Percentiles rank a stretch among this genome's conserved stretches.
These are phyloP conservation scores for Paecilomyces formosus DNA, from an alignment of 2,329 filamentous ascomycete genomes.

Conservation along the genomic window DNA sequence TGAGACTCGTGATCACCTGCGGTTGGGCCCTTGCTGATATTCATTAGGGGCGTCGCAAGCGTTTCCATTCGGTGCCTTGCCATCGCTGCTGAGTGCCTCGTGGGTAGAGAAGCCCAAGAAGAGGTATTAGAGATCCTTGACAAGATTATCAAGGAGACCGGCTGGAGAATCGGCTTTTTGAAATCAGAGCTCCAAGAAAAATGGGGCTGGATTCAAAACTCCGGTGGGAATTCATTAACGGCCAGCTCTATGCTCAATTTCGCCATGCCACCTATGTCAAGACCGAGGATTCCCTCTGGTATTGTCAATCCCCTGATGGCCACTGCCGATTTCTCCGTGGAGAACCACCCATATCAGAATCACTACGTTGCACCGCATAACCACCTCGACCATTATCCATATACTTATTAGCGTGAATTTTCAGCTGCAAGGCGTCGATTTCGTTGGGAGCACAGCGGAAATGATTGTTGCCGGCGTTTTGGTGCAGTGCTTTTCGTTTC, in stretches of 20 bases:
- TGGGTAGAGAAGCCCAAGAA: slow-evolving; percentile 63
- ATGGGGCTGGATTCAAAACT: slow-evolving; percentile 62
- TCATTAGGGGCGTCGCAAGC: slow-evolving; percentile 58
- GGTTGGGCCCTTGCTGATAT: not conserved
- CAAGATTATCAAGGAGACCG: slow-evolving; percentile 66
- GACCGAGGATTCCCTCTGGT: slow-evolving; percentile 32
- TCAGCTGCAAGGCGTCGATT: not conserved
- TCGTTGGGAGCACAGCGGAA: not conserved
- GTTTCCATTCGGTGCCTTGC: slow-evolving; percentile 73
- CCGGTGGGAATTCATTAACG: slow-evolving; percentile 2
- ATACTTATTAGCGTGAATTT: slow-evolving; percentile 8
- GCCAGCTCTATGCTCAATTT: slow-evolving; percentile 14
- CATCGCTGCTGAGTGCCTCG: slow-evolving; percentile 68
- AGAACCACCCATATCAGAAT: slow-evolving; percentile 73
- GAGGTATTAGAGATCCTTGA: slow-evolving; percentile 73
- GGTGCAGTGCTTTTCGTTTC: not conserved
- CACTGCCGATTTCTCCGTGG: slow-evolving; percentile 66
- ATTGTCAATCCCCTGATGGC: slow-evolving; percentile 65
- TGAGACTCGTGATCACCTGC: slow-evolving; percentile 20
- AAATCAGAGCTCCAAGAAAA: slow-evolving; percentile 63
- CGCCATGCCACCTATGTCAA: slow-evolving; percentile 16
- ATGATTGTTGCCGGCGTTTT: not conserved
- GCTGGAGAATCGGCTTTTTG: slow-evolving; percentile 69
- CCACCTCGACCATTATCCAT: slow-evolving; percentile 20
- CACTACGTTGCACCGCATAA: slow-evolving; percentile 65